Percentiles rank a stretch among this genome's conserved stretches.
phyloP scores from a whole-genome alignment of 805 yeast genomes.

The Nakazawaea pomicola region DNA sequence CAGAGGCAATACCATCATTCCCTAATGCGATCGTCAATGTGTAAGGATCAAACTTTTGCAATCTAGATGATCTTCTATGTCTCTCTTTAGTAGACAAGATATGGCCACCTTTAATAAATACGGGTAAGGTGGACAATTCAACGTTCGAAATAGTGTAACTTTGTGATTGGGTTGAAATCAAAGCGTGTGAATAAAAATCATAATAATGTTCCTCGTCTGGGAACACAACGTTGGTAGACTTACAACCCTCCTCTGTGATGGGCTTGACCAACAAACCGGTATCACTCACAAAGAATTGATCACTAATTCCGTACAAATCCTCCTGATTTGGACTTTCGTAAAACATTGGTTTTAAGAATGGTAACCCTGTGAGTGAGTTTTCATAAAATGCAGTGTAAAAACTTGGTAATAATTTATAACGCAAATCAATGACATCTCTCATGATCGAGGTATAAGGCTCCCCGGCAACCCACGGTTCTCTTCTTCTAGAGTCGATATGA shows the following conservation, averaged over 20 bases:
- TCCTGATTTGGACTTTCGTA: constrained; percentile 47
- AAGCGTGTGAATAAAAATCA: constrained; percentile 36
- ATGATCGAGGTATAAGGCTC: constrained; percentile 67
- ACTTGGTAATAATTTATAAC: constrained; percentile 75
- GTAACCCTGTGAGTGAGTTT: constrained; percentile 55
- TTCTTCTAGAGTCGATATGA: constrained; percentile 85
- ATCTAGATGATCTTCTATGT: constrained; percentile 70
- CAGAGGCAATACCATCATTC: constrained; percentile 43
- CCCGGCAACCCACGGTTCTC: constrained; percentile 88
- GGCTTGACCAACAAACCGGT: constrained; percentile 78
- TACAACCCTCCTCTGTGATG: constrained; percentile 51
- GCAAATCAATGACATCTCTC: constrained; percentile 62
- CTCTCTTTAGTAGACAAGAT: constrained; percentile 65
- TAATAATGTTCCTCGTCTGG: constrained; percentile 57
- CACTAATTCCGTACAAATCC: constrained; percentile 58
- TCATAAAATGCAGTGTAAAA: constrained; percentile 75
- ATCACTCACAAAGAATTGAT: constrained; percentile 75
- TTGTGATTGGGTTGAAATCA: constrained; percentile 25
- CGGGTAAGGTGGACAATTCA: constrained; percentile 61
- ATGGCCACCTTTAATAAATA: constrained; percentile 74
- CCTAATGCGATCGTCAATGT: constrained; percentile 62
- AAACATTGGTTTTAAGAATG: constrained; percentile 67
- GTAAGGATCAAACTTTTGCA: constrained; percentile 78
- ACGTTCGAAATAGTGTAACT: constrained; percentile 38
- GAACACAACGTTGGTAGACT: constrained; percentile 36